Evolutionary conservation across 2,329 filamentous ascomycete species (phyloP).

Genomic region (Pseudovirgaria hyperparasitica): DNA sequence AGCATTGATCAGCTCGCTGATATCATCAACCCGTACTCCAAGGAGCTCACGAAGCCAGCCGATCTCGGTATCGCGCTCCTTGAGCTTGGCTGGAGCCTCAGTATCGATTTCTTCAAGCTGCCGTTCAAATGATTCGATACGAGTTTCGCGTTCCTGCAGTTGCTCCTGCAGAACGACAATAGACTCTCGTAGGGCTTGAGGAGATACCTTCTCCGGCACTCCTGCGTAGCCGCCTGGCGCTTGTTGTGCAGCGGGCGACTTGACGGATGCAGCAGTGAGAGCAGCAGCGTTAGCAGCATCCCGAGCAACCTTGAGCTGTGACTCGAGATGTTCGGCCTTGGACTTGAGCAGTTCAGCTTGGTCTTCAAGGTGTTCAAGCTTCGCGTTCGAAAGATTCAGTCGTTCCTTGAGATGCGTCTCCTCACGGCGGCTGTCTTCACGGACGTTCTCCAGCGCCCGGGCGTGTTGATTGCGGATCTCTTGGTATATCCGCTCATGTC

Average conservation of each 20-base stretch:
- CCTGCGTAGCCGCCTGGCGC: conserved; percentile 21
- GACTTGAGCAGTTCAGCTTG: conserved; percentile 77
- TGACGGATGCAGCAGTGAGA: conserved; percentile 44
- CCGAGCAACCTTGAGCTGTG: conserved; percentile 82
- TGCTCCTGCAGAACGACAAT: conserved; percentile 96
- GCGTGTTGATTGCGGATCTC: conserved; percentile 45
- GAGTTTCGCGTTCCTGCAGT: conserved; percentile 81
- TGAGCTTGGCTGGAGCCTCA: conserved; percentile 68
- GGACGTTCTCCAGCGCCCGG: conserved; percentile 52
- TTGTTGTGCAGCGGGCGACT: conserved; percentile 34
- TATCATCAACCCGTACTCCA: conserved; percentile 76
- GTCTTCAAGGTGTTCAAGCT: conserved; percentile 75
- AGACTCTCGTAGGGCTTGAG: conserved; percentile 87
- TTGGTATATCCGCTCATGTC: conserved; percentile 23
- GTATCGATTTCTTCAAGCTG: conserved; percentile 56
- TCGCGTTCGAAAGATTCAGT: conserved; percentile 69
- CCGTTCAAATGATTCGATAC: conserved; percentile 76
- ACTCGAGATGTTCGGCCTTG: no score
- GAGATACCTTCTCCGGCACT: conserved; percentile 75
- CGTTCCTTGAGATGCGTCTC: conserved; percentile 73
- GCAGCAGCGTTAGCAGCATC: conserved; percentile 75
- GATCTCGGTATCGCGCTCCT: conserved; percentile 89
- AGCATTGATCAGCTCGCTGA: conserved; percentile 79
- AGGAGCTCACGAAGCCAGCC: conserved; percentile 89
- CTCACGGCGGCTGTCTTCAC: conserved; percentile 69